A percentile compares a stretch with the other conserved stretches of the same genome.
Evolutionary conservation across 2,329 filamentous ascomycete species (phyloP).

Genomic region (Arthrocladium fulminans): DNA sequence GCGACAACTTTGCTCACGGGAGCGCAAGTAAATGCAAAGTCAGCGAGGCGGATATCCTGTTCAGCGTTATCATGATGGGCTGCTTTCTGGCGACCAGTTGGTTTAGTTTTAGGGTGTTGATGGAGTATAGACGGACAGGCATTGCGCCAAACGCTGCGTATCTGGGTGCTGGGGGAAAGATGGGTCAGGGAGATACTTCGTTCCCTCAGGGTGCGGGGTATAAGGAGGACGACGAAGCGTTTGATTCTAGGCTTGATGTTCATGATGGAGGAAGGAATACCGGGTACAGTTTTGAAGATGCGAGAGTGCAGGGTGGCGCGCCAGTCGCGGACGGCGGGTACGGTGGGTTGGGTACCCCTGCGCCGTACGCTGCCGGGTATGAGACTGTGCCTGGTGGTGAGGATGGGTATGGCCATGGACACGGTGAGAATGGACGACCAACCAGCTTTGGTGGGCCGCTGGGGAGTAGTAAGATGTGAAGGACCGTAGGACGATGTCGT

Average conservation of each 20-base stretch:
- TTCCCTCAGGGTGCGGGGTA: neutral
- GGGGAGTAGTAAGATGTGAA: neutral
- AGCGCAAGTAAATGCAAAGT: conserved; percentile 47
- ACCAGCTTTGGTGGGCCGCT: conserved; percentile 6
- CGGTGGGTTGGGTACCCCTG: neutral
- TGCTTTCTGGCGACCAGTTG: conserved; percentile 46
- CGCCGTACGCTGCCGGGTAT: conserved; percentile 1
- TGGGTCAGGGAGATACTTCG: neutral
- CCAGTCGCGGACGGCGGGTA: neutral
- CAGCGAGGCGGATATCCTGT: conserved; percentile 46
- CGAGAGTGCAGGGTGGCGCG: conserved; percentile 5
- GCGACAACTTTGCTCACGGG: conserved; percentile 49
- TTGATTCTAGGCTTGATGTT: conserved; percentile 6
- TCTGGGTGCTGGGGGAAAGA: neutral
- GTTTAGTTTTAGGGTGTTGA: conserved; percentile 47
- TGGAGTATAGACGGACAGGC: conserved; percentile 50
- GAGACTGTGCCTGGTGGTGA: conserved; percentile 6
- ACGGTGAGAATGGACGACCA: neutral
- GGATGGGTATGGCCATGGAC: neutral
- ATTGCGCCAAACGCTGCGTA: conserved; percentile 36
- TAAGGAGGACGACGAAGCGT: conserved; percentile 9
- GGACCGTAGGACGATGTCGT: no score
- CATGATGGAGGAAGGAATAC: neutral
- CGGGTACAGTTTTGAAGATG: conserved; percentile 5
- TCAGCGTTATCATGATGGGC: conserved; percentile 51